These are phyloP conservation scores for Hirsutella thompsonii DNA, from an alignment of 2,329 filamentous ascomycete species.

Conservation along the genomic window DNA sequence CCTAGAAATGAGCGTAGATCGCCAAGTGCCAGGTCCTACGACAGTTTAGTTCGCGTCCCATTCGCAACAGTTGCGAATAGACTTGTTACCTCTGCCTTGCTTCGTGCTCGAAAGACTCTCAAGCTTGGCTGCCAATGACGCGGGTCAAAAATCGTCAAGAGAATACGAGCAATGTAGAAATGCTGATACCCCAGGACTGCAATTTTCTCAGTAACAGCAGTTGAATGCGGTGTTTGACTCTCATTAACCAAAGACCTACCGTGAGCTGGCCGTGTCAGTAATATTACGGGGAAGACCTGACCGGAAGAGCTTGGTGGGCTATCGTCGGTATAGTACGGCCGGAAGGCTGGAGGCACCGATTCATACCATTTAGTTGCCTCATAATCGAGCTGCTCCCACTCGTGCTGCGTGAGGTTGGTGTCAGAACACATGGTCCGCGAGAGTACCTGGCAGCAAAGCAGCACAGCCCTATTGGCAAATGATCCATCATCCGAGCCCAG, in stretches of 20 bases:
- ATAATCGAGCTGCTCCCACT: slow-evolving; percentile 9
- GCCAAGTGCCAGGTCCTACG: slow-evolving; percentile 9
- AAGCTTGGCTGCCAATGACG: slow-evolving; percentile 11
- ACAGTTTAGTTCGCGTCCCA: no score
- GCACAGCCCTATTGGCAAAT: slow-evolving; percentile 14
- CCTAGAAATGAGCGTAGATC: slow-evolving; percentile 12
- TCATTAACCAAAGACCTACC: no score
- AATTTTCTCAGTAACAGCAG: neutral
- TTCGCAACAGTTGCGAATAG: no score
- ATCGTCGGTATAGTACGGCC: slow-evolving; percentile 5
- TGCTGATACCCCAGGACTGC: slow-evolving; percentile 24
- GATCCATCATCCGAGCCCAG: slow-evolving; percentile 11
- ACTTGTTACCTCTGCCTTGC: slow-evolving; percentile 9
- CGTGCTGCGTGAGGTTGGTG: slow-evolving; percentile 9
- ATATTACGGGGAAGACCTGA: slow-evolving; percentile 1
- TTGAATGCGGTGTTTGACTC: no score
- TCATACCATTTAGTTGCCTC: slow-evolving; percentile 12
- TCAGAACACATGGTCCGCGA: slow-evolving; percentile 18
- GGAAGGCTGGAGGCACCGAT: slow-evolving; percentile 8
- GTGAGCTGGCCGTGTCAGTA: slow-evolving; percentile 3
- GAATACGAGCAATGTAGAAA: slow-evolving; percentile 24
- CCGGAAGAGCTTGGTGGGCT: slow-evolving; percentile 4
- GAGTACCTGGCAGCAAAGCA: slow-evolving; percentile 16
- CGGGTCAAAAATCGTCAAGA: slow-evolving; percentile 25
- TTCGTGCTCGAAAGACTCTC: slow-evolving; percentile 9